Evolutionary conservation across 2,329 filamentous ascomycete genomes (phyloP), one percentile per base, ranked within the genome.

Genomic region (Aspergillus ustus): DNA sequence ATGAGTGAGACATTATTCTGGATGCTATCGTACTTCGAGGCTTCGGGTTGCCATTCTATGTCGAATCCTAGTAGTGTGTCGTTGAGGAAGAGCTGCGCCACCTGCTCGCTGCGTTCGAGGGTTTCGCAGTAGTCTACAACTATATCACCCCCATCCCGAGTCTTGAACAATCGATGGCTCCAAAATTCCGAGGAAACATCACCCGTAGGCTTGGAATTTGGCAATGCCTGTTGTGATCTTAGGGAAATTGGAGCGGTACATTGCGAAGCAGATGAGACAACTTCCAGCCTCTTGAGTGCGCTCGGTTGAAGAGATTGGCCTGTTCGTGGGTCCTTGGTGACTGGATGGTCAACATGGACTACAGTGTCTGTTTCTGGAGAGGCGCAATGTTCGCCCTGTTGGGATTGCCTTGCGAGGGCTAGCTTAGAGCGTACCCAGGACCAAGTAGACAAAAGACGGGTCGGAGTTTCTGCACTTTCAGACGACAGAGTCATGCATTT

Each of bases 41-140:
- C 82, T 6, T 84, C 79, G 1, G 81, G 66, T 56, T 87, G 83
- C 93, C 94, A 97, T 78, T 97, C 94, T 64, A 97, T 83, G 70
- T 97, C 93, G 63, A 97, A 92, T 0, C 93, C 93, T n/a, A 97
- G 74, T 2, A 96, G 77, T 44, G 86, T 81, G 70, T 95, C 87
- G 28, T 84, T 67, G 44, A 88, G 72, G 67, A 97, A 97, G 60
- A 89, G 83, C 60, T 85, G 75, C 19, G 85, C 80, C 7, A 91
- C 84, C 6, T 80, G 77, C 73, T 97, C 92, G 19, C 90, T 89
- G 2, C 85, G 86, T 40, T 86, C 80, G 49, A 83, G 84, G 60
- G 82, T 89, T 52, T 80, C 87, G 80, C 92, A 96, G 75, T 97
- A 97, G 72, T 94, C 87, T 0, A 96, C 86, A 60, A 83, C 85